A percentile compares a stretch with the other conserved stretches of the same genome.
phyloP scores from a whole-genome alignment of 306 rosid species.

The Phaseolus lunatus region DNA sequence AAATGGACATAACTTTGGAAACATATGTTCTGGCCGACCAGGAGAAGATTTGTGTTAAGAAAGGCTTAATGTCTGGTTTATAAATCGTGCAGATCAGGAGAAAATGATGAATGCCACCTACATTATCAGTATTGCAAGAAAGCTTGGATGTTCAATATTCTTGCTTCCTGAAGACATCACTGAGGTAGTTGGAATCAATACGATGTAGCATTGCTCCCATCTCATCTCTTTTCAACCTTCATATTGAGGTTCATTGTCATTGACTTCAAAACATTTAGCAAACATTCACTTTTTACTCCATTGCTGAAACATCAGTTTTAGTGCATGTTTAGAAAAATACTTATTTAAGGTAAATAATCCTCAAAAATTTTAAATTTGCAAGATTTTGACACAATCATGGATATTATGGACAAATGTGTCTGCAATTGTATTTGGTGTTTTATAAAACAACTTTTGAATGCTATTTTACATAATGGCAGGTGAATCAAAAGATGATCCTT shows the following conservation, averaged over 20 bases:
- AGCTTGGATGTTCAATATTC: constrained; percentile 97
- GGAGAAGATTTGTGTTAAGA: not conserved
- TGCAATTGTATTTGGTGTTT: not conserved
- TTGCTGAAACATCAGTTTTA: not conserved
- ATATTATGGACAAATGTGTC: too few species aligned
- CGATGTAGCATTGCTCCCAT: too few species aligned
- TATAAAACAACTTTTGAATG: not conserved
- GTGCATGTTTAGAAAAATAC: not conserved
- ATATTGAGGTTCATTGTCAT: not conserved
- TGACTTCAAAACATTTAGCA: not conserved
- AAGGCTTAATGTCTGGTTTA: constrained; percentile 15
- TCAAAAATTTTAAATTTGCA: too few species aligned
- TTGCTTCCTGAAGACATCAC: constrained; percentile 97
- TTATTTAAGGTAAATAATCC: not conserved
- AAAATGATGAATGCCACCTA: constrained; percentile 97
- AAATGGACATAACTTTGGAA: not conserved
- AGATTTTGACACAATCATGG: too few species aligned
- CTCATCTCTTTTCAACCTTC: too few species aligned
- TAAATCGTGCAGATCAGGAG: constrained; percentile 69
- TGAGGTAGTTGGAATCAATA: constrained; percentile 64
- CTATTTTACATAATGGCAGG: constrained; percentile 54
- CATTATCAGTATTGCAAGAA: constrained; percentile 97
- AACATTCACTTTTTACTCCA: not conserved
- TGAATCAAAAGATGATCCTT: constrained; percentile 98
- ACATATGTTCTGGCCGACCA: not conserved